Evolutionary conservation across 192 early-diverging fungal species (phyloP), one percentile per base, ranked within the genome.

Genomic region (Mortierella hygrophila): DNA sequence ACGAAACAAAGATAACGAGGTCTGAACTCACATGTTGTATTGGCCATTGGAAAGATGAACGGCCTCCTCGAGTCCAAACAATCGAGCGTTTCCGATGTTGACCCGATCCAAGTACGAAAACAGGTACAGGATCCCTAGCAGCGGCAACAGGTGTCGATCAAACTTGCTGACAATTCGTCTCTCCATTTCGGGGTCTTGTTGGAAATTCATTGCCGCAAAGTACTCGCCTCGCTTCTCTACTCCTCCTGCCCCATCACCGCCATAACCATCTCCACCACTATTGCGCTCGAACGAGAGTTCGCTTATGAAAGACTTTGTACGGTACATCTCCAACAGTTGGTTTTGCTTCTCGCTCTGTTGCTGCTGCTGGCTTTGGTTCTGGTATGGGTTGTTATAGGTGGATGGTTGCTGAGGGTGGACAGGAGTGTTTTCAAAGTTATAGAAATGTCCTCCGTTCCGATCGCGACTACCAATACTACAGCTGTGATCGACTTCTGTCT

Each of bases 31-130:
- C 81, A 85, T 79, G 47, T 81, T 85, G 23, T 70, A 81, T 42
- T 72, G 72, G 44, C 88, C 89, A 81, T 92, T 88, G 37, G 80
- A 80, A 18, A 95, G 85, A 73, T 92, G 76, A 35, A 89, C 88
- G 52, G 85, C 82, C 47, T 79, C 74, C 40, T 79, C 78, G 37
- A 92, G 77, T 0, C 86, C 88, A 29, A 92, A 90, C 35, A 93
- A 83, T 70, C 91, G 88, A 37, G 94, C 94, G 75, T 95, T 95
- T 32, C 94, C 93, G 49, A 95, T 95, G 76, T 95, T 95, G 29
- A 92, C 93, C 6, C 94, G 90, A 74, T 95, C 94, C 23, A 95
- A 82, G 68, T 90, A 89, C 42, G 90, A 92, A 38, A 93, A 92
- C 49, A 94, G 85, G 65, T 95, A 95, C 35, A 94, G 82, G 15